Evolutionary conservation across 2,329 filamentous ascomycete genomes (phyloP), one percentile per base, ranked within the genome.

Genomic region (Emericellopsis atlantica): DNA sequence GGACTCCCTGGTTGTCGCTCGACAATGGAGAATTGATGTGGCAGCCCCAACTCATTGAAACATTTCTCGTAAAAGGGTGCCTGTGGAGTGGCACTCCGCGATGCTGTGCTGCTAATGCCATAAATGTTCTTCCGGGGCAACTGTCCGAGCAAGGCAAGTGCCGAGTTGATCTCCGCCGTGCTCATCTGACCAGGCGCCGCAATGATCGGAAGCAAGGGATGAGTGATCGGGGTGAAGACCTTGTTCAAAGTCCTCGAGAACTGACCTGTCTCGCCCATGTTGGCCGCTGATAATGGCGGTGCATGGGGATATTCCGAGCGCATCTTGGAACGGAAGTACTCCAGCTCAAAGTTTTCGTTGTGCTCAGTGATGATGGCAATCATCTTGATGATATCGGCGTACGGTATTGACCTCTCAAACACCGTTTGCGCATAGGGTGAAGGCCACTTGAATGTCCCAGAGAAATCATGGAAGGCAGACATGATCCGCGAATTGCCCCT

Each of bases 381-480:
- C 84, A 93, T 92, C 65, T 92, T 93, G 54, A 93, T 80, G 43
- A 93, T 85, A 56, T 93, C 85, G 37, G 83, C 82, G 49, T 88
- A 87, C 44, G 76, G 75, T 37, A 75, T 74, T 8, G 82, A 85
- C 48, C 80, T 73, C 44, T 76, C 66, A 50, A 89, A 93, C 4
- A 90, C 71, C 10, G 73, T 66, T 51, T 84, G 76, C 1, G 85
- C 85, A 48, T 83, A 73, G 6, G 73, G 62, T 0, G 84, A 85
- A 1, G 82, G 81, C 86, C 86, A 93, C 52, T 81, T 84, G 69
- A 90, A 90, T 1, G 69, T 80, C 2, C 85, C 84, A 0, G 84
- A 88, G 53, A 90, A 90, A 62, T 92, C 86, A 57, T 93, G 87
- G 53, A 90, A 92, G 11, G 87, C 86, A n/a, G 85, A 90, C 66